Evolutionary conservation across 345 rosid species (phyloP).

Genomic region (Bruguiera sexangula): DNA sequence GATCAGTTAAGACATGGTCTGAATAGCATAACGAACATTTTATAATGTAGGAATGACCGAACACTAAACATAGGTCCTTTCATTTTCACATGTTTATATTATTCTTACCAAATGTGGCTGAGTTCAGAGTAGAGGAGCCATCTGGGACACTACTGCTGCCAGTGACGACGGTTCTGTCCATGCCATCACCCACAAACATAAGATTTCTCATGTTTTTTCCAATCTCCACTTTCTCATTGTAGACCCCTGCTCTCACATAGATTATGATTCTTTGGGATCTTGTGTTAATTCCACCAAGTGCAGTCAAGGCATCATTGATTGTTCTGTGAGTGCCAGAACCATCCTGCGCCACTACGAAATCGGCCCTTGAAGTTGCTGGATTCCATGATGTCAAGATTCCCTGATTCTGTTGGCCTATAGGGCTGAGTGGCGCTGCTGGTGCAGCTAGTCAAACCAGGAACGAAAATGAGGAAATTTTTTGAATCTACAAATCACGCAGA

Average conservation of each 20-base stretch:
- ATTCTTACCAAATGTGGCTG: conserved; percentile 64
- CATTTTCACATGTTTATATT: background rate
- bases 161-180: conserved; percentile 57
- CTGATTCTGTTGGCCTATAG: conserved; percentile 9
- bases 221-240: conserved; percentile 58
- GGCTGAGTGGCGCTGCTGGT: conserved; percentile 8
- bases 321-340: conserved; percentile 46
- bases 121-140: conserved; percentile 48
- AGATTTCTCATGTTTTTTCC: conserved; percentile 37
- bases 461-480: no score
- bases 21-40: no score
- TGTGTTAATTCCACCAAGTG: conserved; percentile 31
- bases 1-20: no score
- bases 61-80: no score
- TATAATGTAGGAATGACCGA: background rate
- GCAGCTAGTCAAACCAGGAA: no score
- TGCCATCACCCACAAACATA: conserved; percentile 83
- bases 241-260: conserved; percentile 65
- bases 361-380: conserved; percentile 36
- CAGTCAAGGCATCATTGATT: conserved; percentile 41
- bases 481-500: no score
- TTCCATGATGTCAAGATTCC: conserved; percentile 50
- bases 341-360: conserved; percentile 44
- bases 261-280: conserved; percentile 44
- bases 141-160: conserved; percentile 45